Evolutionary conservation across 73 alveolate genomes (phyloP), one percentile per base, ranked within the genome.

Genomic region (Paramecium sonneborni): DNA sequence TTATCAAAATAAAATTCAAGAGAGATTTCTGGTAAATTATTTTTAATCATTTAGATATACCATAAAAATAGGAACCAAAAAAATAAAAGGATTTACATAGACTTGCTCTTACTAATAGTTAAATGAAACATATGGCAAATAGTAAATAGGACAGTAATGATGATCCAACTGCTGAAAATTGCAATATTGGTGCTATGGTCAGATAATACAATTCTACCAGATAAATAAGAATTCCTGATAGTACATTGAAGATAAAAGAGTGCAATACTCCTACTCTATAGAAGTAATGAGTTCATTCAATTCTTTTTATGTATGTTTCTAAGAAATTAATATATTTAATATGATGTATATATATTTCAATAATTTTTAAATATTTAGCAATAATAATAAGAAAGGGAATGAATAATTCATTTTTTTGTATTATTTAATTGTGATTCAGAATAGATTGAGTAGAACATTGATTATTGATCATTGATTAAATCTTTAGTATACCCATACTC

Each of bases 401-500:
- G 14, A 52, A 52, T 52, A 18, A 18, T 20, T 52, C 68, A 23
- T 88, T 72, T 69, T 39, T 69, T 69, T 69, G 41, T 88, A 38
- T 72, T 43, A 69, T 72, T 57, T 43, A 39, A 69, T 15, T 69
- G 67, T 6, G 94, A 32, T 43, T 88, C 94, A 21, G 76, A 26
- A 43, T 88, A 88, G 10, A 88, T 39, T 62, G 41, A 52, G 76
- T 62, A 88, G 23, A 88, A 88, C 3, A 34, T 76, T 9, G 94
- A 88, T n/a, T 88, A 35, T 34, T 48, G 43, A 20, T 38, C 28
- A 11, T 68, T n/a, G 10, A 88, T n/a, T 43, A 88, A 43, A 20
- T 88, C 87, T 38, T 56, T 26, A 0, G 94, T 76, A 3, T 11
- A 39, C 8, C 87, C 94, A 46, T 57, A 88, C 70, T 88, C 88